phyloP scores from a whole-genome alignment of 805 yeast genomes.

The Hyphopichia homilentoma region DNA sequence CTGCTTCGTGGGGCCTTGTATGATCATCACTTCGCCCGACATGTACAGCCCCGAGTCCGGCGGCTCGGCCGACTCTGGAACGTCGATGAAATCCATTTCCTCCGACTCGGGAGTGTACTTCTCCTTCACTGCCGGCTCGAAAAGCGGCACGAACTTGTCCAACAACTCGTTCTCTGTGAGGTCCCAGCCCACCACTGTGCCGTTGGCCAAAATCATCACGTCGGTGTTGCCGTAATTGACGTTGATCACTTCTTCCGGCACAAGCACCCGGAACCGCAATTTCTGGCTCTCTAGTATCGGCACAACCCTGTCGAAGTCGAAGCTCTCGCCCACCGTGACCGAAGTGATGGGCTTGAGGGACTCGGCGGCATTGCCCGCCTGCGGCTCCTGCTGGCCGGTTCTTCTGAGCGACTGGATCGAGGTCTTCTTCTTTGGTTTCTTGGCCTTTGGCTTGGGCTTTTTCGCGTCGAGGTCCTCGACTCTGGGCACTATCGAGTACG shows the following conservation, averaged over 20 bases:
- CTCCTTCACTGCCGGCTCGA: constrained; percentile 41
- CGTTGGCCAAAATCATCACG: constrained; percentile 67
- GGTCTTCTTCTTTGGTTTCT: too few relatives aligned
- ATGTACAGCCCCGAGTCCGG: constrained; percentile 31
- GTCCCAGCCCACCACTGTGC: constrained; percentile 85
- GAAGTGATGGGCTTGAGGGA: constrained; percentile 57
- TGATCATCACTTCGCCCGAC: constrained; percentile 67
- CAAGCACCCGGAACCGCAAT: constrained; percentile 19
- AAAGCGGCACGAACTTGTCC: constrained; percentile 47
- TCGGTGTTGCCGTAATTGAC: constrained; percentile 44
- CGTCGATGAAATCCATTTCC: constrained; percentile 77
- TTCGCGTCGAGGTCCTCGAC: too few relatives aligned
- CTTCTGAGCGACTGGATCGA: neutral
- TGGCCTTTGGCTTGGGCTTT: too few relatives aligned
- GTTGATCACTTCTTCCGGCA: constrained; percentile 67
- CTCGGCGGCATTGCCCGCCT: too few relatives aligned
- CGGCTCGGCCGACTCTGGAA: constrained; percentile 16
- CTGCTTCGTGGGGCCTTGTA: constrained; percentile 48
- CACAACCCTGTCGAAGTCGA: constrained; percentile 52
- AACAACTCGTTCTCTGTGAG: constrained; percentile 52
- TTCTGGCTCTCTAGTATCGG: constrained; percentile 22
- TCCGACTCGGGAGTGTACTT: constrained; percentile 63
- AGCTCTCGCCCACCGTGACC: constrained; percentile 68
- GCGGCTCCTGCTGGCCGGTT: too few relatives aligned
- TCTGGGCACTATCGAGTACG: too few relatives aligned